These are phyloP conservation scores for Brassica napus DNA, from an alignment of 345 rosid genomes.

Conservation along the genomic window DNA sequence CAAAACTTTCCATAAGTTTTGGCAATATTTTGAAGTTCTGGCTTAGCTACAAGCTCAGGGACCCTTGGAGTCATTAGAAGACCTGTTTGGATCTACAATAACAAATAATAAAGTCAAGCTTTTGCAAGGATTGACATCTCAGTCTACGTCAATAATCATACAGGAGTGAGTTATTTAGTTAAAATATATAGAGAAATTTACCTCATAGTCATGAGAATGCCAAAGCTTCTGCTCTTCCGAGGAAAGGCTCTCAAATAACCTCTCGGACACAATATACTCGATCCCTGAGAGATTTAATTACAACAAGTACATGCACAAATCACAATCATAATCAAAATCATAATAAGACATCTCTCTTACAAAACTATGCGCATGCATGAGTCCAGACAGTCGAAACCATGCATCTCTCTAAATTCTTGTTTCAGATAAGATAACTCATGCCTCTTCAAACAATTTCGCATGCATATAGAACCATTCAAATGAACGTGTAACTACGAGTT, in stretches of 20 bases:
- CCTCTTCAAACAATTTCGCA: neutral
- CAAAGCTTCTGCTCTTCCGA: conserved; percentile 71
- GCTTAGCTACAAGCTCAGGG: conserved; percentile 57
- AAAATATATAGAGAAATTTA: neutral
- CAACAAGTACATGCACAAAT: neutral
- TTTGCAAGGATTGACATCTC: neutral
- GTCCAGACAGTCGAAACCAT: neutral
- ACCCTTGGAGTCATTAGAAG: conserved; percentile 57
- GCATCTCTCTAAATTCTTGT: neutral
- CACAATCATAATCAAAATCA: neutral
- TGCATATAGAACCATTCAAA: neutral
- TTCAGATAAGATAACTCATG: neutral
- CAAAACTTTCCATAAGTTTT: conserved; percentile 76
- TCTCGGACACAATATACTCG: conserved; percentile 64
- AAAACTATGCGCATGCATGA: neutral
- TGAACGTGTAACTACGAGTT: neutral
- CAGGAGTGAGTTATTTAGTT: neutral
- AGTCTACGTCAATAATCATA: neutral
- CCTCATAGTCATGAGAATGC: conserved; percentile 85
- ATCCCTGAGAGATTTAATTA: conserved; percentile 45
- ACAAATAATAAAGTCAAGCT: neutral
- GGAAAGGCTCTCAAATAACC: conserved; percentile 52
- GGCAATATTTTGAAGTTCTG: conserved; percentile 59
- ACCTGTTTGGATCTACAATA: conserved; percentile 59
- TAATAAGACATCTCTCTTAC: neutral